Percentiles rank a stretch among this genome's conserved stretches.
Conservation (phyloP, 352 stramenopile species). For the Globisporangium orthogonon region DNA sequence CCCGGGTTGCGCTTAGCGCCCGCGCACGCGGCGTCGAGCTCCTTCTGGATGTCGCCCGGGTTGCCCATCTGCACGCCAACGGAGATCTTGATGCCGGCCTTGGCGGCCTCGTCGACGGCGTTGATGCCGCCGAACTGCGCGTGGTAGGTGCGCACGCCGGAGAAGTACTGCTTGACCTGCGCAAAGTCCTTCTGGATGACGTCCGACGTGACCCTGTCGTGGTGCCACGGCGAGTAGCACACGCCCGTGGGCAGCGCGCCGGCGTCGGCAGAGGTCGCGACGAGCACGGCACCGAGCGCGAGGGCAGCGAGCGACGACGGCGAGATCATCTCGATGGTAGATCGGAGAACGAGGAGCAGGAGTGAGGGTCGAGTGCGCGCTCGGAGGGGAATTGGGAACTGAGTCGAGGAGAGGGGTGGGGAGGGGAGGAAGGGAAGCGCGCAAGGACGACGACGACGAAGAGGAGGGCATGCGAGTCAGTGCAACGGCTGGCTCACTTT, state of each 20-base stretch:
- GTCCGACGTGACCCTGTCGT: constrained; percentile 23
- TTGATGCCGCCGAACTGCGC: constrained; percentile 45
- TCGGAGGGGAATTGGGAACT: constrained; percentile 2
- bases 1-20: constrained; percentile 29
- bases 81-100: constrained; percentile 40
- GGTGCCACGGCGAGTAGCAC: constrained; percentile 65
- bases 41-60: constrained; percentile 20
- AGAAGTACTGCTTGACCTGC: constrained; percentile 40
- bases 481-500: background rate
- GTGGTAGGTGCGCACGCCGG: constrained; percentile 65
- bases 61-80: constrained; percentile 63
- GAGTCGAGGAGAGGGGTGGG: background rate
- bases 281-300: constrained; percentile 7
- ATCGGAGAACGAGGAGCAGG: background rate
- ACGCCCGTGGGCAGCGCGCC: constrained; percentile 23
- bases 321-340: background rate
- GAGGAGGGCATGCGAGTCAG: background rate
- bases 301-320: constrained; percentile 1
- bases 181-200: constrained; percentile 25
- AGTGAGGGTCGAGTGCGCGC: background rate
- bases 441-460: too few relatives aligned
- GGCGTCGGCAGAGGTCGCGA: constrained; percentile 11
- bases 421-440: background rate
- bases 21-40: constrained; percentile 55
- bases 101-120: constrained; percentile 32